A percentile compares a stretch with the other conserved stretches of the same genome.
These are phyloP conservation scores for Brassica cretica DNA, from an alignment of 345 rosid genomes.

Conservation along the genomic window DNA sequence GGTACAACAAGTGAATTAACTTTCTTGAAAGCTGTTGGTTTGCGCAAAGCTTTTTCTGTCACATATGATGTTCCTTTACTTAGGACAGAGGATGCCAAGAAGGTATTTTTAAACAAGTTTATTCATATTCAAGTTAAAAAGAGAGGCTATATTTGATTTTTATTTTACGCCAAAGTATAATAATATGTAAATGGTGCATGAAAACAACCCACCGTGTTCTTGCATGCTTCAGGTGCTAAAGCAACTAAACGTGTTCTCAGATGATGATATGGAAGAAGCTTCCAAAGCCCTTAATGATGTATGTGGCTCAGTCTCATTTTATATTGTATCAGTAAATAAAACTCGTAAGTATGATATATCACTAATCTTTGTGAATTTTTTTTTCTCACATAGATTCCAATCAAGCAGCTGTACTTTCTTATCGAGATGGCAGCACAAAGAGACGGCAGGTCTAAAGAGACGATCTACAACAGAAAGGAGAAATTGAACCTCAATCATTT, in stretches of 20 bases:
- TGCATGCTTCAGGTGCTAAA: conserved; percentile 52
- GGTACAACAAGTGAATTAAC: conserved; percentile 41
- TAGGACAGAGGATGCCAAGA: conserved; percentile 72
- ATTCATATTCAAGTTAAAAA: background rate
- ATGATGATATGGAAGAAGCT: conserved; percentile 64
- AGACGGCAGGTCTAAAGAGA: conserved; percentile 79
- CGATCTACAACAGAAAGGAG: conserved; percentile 64
- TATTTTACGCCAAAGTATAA: background rate
- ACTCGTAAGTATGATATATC: background rate
- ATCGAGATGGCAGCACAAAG: conserved; percentile 98
- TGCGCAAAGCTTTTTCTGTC: conserved; percentile 76
- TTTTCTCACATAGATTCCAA: conserved; percentile 42
- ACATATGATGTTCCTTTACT: conserved; percentile 71
- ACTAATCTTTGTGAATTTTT: background rate
- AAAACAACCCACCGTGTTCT: background rate
- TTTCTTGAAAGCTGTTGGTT: conserved; percentile 46
- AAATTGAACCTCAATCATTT: conserved; percentile 76
- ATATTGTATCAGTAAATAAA: background rate
- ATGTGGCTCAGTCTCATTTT: background rate
- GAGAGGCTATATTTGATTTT: background rate
- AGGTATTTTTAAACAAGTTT: conserved; percentile 47
- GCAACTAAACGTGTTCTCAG: conserved; percentile 76
- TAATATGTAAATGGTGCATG: background rate
- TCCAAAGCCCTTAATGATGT: conserved; percentile 89
- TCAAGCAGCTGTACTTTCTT: conserved; percentile 85